Conservation (phyloP, 2,329 filamentous ascomycete genomes). For the Talaromyces funiculosus region DNA sequence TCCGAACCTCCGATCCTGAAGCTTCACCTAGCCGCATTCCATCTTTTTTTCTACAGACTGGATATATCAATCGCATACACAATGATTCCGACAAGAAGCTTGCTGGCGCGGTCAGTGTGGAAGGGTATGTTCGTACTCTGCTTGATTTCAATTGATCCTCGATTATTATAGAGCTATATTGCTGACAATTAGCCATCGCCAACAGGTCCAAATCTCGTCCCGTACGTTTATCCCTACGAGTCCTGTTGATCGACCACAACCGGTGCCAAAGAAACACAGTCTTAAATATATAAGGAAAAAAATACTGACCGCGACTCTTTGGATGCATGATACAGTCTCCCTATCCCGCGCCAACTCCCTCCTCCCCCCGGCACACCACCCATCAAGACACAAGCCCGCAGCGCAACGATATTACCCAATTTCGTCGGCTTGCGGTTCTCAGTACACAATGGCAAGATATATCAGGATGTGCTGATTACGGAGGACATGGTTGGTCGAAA, state of each 20-base stretch:
- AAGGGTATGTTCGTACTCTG: constrained; percentile 57
- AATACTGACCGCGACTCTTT: too few relatives aligned
- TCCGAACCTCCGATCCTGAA: background rate
- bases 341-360: constrained; percentile 37
- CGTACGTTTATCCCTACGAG: constrained; percentile 48
- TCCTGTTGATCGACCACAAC: too few relatives aligned
- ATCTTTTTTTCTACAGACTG: background rate
- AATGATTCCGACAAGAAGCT: constrained; percentile 65
- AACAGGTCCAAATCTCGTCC: constrained; percentile 63
- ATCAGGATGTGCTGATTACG: constrained; percentile 75
- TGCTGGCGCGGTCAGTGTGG: constrained; percentile 76
- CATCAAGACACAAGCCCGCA: constrained; percentile 79
- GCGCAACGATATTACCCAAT: constrained; percentile 84
- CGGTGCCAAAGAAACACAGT: too few relatives aligned
- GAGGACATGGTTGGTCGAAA: constrained; percentile 97
- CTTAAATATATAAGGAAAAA: too few relatives aligned
- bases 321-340: constrained; percentile 26
- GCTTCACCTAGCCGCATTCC: background rate
- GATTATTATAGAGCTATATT: background rate
- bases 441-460: constrained; percentile 86
- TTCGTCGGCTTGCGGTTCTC: constrained; percentile 88
- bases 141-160: background rate
- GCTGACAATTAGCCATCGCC: background rate
- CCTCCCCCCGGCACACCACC: constrained; percentile 61
- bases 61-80: background rate